Percentiles rank a stretch among this genome's conserved stretches.
Evolutionary conservation across 2,329 filamentous ascomycete species (phyloP).

Genomic region (Chrysoporthe puriensis): DNA sequence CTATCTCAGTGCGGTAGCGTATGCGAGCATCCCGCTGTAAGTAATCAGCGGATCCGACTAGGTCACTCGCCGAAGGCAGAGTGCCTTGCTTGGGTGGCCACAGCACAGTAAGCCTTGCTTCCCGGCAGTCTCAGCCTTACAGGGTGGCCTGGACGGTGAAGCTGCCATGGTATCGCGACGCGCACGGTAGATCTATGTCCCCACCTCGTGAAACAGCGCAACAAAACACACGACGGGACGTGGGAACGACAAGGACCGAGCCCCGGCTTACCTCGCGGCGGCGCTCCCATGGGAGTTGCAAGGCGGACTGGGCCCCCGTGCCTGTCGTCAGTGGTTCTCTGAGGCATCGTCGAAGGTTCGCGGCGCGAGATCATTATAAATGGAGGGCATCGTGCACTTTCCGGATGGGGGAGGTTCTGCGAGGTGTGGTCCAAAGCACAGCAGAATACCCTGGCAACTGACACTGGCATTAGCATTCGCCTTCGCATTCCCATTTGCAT

Average conservation of each 20-base stretch:
- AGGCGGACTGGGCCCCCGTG: background rate
- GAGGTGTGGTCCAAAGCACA: background rate
- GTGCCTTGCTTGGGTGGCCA: background rate
- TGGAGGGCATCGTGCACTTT: background rate
- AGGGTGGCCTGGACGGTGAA: background rate
- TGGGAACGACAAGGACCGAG: background rate
- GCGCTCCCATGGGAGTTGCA: background rate
- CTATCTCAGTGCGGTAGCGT: background rate
- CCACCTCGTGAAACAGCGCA: background rate
- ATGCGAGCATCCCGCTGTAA: constrained; percentile 3
- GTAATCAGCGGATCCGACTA: background rate
- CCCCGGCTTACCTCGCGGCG: background rate
- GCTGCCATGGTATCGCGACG: background rate
- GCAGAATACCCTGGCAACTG: background rate
- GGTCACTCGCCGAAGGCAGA: background rate
- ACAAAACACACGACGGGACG: background rate
- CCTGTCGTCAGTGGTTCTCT: background rate
- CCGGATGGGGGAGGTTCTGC: constrained; percentile 12
- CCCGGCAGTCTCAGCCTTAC: background rate
- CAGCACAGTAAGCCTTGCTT: constrained; percentile 7
- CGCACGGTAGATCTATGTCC: background rate
- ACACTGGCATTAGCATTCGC: background rate
- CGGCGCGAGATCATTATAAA: constrained; percentile 1
- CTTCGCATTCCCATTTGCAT: background rate
- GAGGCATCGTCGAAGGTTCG: background rate